Base-by-base conservation (phyloP, 176 grass and related monocot genomes). In the Zoysia pacifica region DNA sequence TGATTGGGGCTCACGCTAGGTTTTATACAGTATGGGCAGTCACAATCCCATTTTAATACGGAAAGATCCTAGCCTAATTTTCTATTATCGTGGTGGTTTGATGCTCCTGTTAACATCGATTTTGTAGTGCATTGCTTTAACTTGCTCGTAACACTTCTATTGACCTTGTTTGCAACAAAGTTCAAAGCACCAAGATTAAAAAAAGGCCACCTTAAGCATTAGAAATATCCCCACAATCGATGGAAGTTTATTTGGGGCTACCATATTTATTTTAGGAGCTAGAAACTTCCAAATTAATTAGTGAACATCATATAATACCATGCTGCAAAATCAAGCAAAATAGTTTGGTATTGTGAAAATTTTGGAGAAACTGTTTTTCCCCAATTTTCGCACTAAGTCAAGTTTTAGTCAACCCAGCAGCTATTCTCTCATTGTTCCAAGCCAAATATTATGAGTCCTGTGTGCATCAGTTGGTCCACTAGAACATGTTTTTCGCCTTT, bases 1-100 rank as follows among this genome's bases (percentile, higher is more conserved):
- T 38, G 76, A 69, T 74, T 67, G 61, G 69, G 51, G 74, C 82
- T 77, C 55, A 84, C 65, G 74, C 55, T 70, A 52, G 36, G 9
- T 83, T 70, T 43, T 11, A 59, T 70, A 35, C 37, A 13, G 5
- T 7, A 18, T 43, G 49, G 44, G 44, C 38, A 2, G 45, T 61
- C 81, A 70, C 18, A 51, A 53, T 70, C 36, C 20, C 7, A 20
- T 50, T 77, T 51, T 11, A 41, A 35, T 67, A 9, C 4, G 35
- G 2, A 69, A 65, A 44, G 58, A 44, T 19, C 20, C 38, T 12
- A 7, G 12, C 46, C 8, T 51, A 11, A 20, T 44, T 69, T 48
- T 67, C 3, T 62, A 19, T 42, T 45, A 35, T 50, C 51, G 15
- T 37, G 6, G 2, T 51, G 28, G 64, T 43, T 68, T 19, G 16